Base-by-base conservation (phyloP, 441 rosid genomes). In the Pelargonium australe region DNA sequence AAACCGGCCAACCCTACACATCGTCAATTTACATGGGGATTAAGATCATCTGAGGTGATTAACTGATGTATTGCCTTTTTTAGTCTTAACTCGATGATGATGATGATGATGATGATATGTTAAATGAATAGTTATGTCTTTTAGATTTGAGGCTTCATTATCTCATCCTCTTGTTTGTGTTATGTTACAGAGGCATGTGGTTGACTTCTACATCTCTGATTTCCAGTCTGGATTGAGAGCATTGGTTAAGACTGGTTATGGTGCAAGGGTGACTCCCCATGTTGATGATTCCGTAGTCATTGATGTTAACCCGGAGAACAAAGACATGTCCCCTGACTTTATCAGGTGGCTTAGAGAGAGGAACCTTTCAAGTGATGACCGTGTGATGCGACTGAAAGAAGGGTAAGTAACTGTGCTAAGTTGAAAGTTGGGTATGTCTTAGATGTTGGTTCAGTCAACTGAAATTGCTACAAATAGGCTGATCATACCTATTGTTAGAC, bases 161-260 rank as follows among this genome's bases (percentile, higher is more conserved):
- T 31, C 37, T 31, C 37, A 31, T 31, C 5, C 37, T 17, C 3
- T 10, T 17, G 25, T 10, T 57, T 7, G 7, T 66, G 51, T 25
- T 63, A 34, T 68, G 70, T 83, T 72, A 71, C 91, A 93, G 98
- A 88, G 96, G 83, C 98, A 86, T 75, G 98, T 87, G 14, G 98
- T 96, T 70, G 99, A 96, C 80, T 96, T 96, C 82, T 93, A 96
- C 85, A 96, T 96, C 75, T 96, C 99, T 7, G 99, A 96, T 84
- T 93, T 96, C 76, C 99, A 96, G 72, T 96, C 98, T 72, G 99
- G 99, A 25, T 80, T 93, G 74, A 87, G 96, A 75, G 96, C 96
- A 34, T 78, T 90, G 77, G 96, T 90, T 60, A 90, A 90, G 83
- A 86, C 86, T 25, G 96, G 96, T 44, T 83, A 82, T 77, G 92